Evolutionary conservation across 2,329 filamentous ascomycete genomes (phyloP).

Genomic region (Aspergillus persii): DNA sequence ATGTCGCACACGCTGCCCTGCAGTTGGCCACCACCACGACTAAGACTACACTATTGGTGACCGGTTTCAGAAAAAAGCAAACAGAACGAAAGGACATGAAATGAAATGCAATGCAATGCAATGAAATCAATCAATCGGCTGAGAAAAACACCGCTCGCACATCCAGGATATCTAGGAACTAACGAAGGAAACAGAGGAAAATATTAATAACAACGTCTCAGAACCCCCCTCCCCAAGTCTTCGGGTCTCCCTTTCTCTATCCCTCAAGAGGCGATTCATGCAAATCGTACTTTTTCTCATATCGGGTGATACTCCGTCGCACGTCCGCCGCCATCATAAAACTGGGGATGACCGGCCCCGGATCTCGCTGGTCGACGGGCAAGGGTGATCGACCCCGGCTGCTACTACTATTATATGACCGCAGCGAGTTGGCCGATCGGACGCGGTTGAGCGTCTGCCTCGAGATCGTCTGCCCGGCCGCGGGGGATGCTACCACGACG

Average conservation of each 20-base stretch:
- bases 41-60: too few species aligned
- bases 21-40: too few species aligned
- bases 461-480: slow-evolving; percentile 53
- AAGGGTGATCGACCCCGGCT: slow-evolving; percentile 20
- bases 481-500: slow-evolving; percentile 54
- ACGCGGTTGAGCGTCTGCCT: slow-evolving; percentile 37
- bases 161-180: background rate
- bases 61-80: background rate
- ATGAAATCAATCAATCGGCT: too few species aligned
- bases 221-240: background rate
- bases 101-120: too few species aligned
- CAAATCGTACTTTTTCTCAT: slow-evolving; percentile 28
- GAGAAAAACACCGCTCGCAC: background rate
- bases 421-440: slow-evolving; percentile 32
- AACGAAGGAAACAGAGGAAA: background rate
- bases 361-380: slow-evolving; percentile 3
- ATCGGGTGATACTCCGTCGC: slow-evolving; percentile 20
- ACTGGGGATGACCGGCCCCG: slow-evolving; percentile 4
- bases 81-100: too few species aligned
- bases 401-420: slow-evolving; percentile 12
- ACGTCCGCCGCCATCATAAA: slow-evolving; percentile 23
- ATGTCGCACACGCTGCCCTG: background rate
- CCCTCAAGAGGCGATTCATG: slow-evolving; percentile 30
- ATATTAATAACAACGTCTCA: background rate
- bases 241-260: slow-evolving; percentile 6